Evolutionary conservation across 106 monocot species (phyloP).

Genomic region (Phalaenopsis equestris): DNA sequence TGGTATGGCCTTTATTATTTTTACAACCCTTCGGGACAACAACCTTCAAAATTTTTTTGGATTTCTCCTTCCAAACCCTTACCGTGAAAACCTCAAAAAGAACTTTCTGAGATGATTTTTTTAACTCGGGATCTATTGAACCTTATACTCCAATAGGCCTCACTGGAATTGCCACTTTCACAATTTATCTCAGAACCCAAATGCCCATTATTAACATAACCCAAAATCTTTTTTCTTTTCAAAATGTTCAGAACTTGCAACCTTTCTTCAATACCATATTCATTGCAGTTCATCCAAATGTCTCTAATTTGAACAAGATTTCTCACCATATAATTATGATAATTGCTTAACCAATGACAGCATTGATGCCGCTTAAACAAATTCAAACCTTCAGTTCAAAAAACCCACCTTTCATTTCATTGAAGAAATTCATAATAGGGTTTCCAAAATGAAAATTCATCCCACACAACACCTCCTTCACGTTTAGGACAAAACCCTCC

Average conservation of each 20-base stretch:
- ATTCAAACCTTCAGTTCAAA: slow-evolving; percentile 46
- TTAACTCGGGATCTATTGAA: slow-evolving; percentile 9
- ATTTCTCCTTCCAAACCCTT: slow-evolving; percentile 17
- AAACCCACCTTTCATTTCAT: slow-evolving; percentile 30
- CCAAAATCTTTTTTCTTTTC: slow-evolving; percentile 26
- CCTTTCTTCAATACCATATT: slow-evolving; percentile 58
- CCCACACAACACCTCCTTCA: slow-evolving; percentile 54
- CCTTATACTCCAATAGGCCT: slow-evolving; percentile 10
- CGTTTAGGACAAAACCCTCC: slow-evolving; percentile 40
- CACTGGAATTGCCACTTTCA: slow-evolving; percentile 26
- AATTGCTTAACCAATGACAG: slow-evolving; percentile 46
- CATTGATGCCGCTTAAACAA: slow-evolving; percentile 42
- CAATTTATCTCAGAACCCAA: slow-evolving; percentile 29
- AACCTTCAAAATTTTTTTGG: slow-evolving; percentile 37
- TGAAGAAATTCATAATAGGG: slow-evolving; percentile 15
- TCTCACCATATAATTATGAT: slow-evolving; percentile 74
- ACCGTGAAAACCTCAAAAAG: not conserved
- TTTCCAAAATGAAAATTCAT: slow-evolving; percentile 71
- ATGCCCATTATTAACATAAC: slow-evolving; percentile 9
- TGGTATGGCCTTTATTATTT: not conserved
- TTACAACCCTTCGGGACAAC: slow-evolving; percentile 15
- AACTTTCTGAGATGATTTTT: not conserved
- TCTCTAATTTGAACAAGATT: slow-evolving; percentile 34
- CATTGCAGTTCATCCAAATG: slow-evolving; percentile 38
- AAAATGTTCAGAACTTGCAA: slow-evolving; percentile 32